These are phyloP conservation scores for Aureobasidium subglaciale DNA, from an alignment of 2,329 filamentous ascomycete genomes.

Conservation along the genomic window DNA sequence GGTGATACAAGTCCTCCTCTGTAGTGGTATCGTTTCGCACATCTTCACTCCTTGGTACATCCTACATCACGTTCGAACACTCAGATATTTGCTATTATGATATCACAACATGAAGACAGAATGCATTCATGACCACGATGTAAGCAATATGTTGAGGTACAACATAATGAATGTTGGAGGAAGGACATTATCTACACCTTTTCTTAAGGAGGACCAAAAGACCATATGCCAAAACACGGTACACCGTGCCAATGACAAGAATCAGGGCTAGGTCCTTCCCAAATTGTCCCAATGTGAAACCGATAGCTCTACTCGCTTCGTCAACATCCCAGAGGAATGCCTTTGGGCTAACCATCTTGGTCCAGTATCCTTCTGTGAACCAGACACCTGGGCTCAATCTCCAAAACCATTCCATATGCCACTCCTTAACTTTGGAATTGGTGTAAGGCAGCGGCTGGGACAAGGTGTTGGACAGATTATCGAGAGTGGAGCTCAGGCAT, in stretches of 20 bases:
- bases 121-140: too few relatives aligned
- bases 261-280: conserved; percentile 35
- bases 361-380: conserved; percentile 52
- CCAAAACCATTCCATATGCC: conserved; percentile 53
- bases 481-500: background rate
- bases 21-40: background rate
- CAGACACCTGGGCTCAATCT: conserved; percentile 47
- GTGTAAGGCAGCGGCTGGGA: too few relatives aligned
- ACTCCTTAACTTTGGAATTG: conserved; percentile 41
- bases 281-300: conserved; percentile 41
- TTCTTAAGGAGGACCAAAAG: conserved; percentile 5
- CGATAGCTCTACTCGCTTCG: conserved; percentile 36
- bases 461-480: too few relatives aligned
- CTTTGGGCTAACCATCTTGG: conserved; percentile 44
- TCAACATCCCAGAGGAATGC: conserved; percentile 47
- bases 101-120: background rate
- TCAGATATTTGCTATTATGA: background rate
- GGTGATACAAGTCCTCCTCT: background rate
- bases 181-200: background rate
- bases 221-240: conserved; percentile 4
- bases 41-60: background rate
- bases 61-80: background rate
- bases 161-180: too few relatives aligned
- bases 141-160: too few relatives aligned
- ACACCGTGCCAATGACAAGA: conserved; percentile 13